These are phyloP conservation scores for Cyberlindnera mississippiensis DNA, from an alignment of 805 yeast species.

Conservation along the genomic window DNA sequence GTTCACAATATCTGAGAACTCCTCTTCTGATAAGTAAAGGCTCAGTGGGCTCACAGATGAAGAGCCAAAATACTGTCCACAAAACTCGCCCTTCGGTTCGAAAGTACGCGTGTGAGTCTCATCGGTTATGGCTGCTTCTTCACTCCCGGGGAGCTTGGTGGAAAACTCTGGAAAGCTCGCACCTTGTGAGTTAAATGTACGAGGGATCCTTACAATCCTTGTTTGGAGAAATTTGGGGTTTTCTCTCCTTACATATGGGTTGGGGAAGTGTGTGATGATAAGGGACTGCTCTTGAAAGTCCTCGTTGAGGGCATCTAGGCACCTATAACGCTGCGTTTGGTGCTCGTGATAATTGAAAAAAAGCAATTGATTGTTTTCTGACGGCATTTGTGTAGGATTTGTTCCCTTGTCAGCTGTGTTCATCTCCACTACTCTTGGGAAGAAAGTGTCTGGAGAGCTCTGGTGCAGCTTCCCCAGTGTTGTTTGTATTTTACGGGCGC, in stretches of 20 bases:
- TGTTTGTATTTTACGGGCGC: neutral
- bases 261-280: constrained; percentile 66
- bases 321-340: constrained; percentile 33
- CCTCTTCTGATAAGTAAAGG: constrained; percentile 32
- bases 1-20: constrained; percentile 39
- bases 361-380: constrained; percentile 18
- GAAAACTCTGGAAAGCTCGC: constrained; percentile 52
- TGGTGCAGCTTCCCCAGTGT: neutral
- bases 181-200: constrained; percentile 38
- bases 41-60: constrained; percentile 52
- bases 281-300: constrained; percentile 34
- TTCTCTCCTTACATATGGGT: constrained; percentile 38
- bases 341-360: constrained; percentile 73
- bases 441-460: no score
- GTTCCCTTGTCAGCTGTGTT: constrained; percentile 20
- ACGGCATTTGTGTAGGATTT: neutral
- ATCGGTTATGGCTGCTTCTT: constrained; percentile 52
- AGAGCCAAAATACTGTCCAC: constrained; percentile 45
- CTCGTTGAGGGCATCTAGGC: constrained; percentile 19
- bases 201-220: constrained; percentile 63
- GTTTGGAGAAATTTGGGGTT: constrained; percentile 35
- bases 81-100: constrained; percentile 34
- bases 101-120: constrained; percentile 7
- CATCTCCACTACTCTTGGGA: constrained; percentile 4
- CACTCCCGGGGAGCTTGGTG: constrained; percentile 50